Base-by-base conservation (phyloP, 1,139 yeast genomes). In the Kurtzmaniella quercitrusa region DNA sequence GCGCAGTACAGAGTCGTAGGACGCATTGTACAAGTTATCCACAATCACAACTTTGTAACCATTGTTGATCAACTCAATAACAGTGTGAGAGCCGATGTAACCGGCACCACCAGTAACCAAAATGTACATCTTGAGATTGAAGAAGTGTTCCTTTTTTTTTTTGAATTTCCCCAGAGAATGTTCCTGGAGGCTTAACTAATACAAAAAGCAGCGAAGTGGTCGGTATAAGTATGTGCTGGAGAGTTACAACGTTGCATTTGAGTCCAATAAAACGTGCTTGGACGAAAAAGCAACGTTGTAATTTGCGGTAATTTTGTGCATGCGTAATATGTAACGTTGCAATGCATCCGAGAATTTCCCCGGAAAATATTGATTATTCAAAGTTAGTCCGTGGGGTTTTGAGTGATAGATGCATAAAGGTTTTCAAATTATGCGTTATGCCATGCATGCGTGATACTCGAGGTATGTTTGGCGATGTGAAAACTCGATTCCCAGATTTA, bases 61-160 rank as follows among this genome's bases (percentile, higher is more conserved):
- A 44, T 79, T 73, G 51, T 79, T 73, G 46, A 85, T 60, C 45
- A 86, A 72, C 52, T 82, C 85, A 34, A 84, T 77, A 7, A 81
- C 85, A 2, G 93, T 83, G 59, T 86, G 95, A 15, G 93, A 83
- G 23, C 95, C 95, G 56, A 87, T 85, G 63, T 87, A 87, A 27
- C 95, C 95, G 29, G 94, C 89, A 44, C 95, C 95, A 40, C 95
- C 95, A 27, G 95, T 85, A 31, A 87, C 91, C 46, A 86, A 70
- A 46, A 85, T 82, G 59, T 72, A 73, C 45, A 42, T 42, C 19
- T 41, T 37, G 34, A 14, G 12, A 19, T 24, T 31, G 36, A 27
- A 27, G 18, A 31, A 16, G 6, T 14, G 16, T 15, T 36, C 18
- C 14, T 17, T 23, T 24, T 17, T 38, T 3, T 16, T 21, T 23